Evolutionary conservation across 371 early-diverging fungal species (phyloP).

Genomic region (Lichtheimia hyalospora): DNA sequence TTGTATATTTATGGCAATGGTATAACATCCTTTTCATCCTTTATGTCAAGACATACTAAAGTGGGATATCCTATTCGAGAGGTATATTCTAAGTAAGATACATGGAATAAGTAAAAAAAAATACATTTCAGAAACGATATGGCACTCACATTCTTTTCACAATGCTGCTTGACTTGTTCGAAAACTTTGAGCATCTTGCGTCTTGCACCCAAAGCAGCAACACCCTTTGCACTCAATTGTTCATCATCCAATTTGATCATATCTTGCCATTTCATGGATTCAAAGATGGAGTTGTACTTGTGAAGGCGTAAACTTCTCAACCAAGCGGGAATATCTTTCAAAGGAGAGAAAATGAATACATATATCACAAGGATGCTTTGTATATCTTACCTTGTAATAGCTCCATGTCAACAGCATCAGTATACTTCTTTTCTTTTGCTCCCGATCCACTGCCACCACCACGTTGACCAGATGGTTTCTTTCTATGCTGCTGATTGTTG

Average conservation of each 20-base stretch:
- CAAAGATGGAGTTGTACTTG: conserved; percentile 87
- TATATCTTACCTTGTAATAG: conserved; percentile 64
- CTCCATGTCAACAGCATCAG: conserved; percentile 72
- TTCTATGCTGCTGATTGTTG: conserved; percentile 16
- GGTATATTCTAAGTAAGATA: conserved; percentile 1
- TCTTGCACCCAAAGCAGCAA: conserved; percentile 91
- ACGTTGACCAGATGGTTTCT: conserved; percentile 12
- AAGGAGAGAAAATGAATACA: background rate
- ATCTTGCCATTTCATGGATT: conserved; percentile 82
- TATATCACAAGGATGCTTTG: background rate
- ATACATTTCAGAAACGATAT: background rate
- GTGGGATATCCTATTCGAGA: too few relatives aligned
- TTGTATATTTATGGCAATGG: too few relatives aligned
- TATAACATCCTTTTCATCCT: too few relatives aligned
- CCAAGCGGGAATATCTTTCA: conserved; percentile 89
- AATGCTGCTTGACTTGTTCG: conserved; percentile 69
- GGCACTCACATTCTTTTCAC: conserved; percentile 37
- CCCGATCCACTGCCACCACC: conserved; percentile 15
- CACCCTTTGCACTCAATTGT: conserved; percentile 80
- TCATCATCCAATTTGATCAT: conserved; percentile 83
- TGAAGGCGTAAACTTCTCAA: conserved; percentile 85
- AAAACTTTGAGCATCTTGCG: conserved; percentile 95
- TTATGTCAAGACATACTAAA: too few relatives aligned
- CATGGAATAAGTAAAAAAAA: background rate
- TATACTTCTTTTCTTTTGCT: conserved; percentile 72